Percentiles rank a stretch among this genome's conserved stretches.
These are phyloP conservation scores for Durio zibethinus DNA, from an alignment of 345 rosid genomes.

Conservation along the genomic window DNA sequence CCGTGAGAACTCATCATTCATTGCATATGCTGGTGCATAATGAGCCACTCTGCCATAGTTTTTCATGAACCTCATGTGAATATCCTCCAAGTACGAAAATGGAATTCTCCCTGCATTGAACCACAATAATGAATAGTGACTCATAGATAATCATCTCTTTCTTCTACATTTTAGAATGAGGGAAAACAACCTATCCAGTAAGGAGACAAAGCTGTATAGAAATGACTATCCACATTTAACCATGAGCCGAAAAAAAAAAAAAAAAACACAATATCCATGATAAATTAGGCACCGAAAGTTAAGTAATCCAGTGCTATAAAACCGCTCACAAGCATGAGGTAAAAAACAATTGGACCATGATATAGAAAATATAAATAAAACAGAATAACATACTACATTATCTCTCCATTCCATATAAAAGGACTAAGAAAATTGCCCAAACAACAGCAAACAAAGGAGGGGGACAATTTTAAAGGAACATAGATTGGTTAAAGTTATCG, in stretches of 20 bases:
- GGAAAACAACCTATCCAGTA: neutral
- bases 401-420: neutral
- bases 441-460: neutral
- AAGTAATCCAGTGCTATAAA: neutral
- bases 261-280: neutral
- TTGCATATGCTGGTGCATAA: constrained; percentile 88
- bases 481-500: neutral
- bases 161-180: neutral
- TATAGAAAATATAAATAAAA: neutral
- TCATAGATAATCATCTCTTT: neutral
- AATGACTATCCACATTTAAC: neutral
- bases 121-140: neutral
- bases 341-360: neutral
- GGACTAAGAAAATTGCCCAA: neutral
- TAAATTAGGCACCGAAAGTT: neutral
- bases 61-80: constrained; percentile 97
- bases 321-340: neutral
- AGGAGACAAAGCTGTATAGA: neutral
- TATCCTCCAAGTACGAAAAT: constrained; percentile 92
- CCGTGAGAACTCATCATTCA: constrained; percentile 98
- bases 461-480: neutral
- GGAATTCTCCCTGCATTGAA: constrained; percentile 76
- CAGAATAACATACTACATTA: neutral
- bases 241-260: no score
- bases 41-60: constrained; percentile 82